Conservation (phyloP, 208 protist genomes). For the Giardia duodenalis region DNA sequence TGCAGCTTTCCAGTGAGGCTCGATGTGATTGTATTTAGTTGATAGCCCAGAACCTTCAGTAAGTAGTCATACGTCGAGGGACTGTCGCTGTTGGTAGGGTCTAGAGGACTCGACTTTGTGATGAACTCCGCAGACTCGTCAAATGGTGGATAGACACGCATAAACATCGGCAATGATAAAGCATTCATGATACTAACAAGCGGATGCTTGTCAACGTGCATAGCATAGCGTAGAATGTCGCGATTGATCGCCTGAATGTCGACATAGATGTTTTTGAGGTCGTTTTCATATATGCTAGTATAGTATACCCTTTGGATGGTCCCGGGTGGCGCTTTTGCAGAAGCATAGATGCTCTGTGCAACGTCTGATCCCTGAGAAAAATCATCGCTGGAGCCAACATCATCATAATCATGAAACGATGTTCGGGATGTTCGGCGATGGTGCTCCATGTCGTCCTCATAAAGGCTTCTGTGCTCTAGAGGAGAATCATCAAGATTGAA, state of each 20-base stretch:
- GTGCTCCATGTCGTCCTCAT: too few relatives aligned
- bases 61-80: not conserved
- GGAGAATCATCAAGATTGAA: too few relatives aligned
- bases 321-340: too few relatives aligned
- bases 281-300: not conserved
- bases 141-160: not conserved
- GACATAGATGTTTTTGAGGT: not conserved
- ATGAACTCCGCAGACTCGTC: not conserved
- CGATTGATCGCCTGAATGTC: not conserved
- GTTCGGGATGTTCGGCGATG: too few relatives aligned
- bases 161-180: not conserved
- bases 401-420: too few relatives aligned
- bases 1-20: not conserved
- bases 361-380: too few relatives aligned
- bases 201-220: not conserved
- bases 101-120: not conserved
- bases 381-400: too few relatives aligned
- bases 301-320: not conserved
- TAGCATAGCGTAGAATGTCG: not conserved
- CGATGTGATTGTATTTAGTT: not conserved
- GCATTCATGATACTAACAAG: not conserved
- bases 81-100: not conserved
- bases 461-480: too few relatives aligned
- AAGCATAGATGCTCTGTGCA: too few relatives aligned
- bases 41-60: not conserved